Conservation (phyloP, 148 eudicot genomes). For the Gaultheria prostrata region DNA sequence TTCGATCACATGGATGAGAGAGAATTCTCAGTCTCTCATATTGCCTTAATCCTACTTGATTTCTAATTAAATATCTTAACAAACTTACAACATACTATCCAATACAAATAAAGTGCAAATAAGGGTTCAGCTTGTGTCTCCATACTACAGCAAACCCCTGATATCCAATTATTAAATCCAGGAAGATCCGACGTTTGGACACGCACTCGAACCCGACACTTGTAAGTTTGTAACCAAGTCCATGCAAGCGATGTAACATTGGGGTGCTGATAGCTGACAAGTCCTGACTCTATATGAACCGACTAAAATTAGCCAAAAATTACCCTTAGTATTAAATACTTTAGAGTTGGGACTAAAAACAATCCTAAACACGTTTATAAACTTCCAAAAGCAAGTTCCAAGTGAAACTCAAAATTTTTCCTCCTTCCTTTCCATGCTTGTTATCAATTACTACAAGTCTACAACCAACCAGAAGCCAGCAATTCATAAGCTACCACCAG, state of each 20-base stretch:
- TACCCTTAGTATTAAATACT: background rate
- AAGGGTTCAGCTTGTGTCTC: background rate
- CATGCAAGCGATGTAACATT: background rate
- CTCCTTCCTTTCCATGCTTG: background rate
- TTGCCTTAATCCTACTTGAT: background rate
- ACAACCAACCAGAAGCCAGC: slow-evolving; percentile 1
- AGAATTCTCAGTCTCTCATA: background rate
- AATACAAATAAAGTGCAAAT: background rate
- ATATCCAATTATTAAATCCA: background rate
- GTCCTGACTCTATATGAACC: background rate
- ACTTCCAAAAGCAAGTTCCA: background rate
- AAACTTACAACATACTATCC: background rate
- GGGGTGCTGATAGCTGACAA: background rate
- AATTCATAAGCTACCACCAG: background rate
- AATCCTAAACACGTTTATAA: background rate
- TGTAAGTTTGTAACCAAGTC: background rate
- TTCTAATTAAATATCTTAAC: background rate
- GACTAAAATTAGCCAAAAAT: background rate
- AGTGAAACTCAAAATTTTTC: background rate
- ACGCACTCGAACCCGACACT: background rate
- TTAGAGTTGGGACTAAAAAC: background rate
- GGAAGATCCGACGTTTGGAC: background rate
- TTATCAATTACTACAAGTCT: background rate
- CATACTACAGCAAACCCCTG: background rate
- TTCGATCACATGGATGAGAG: background rate